A percentile compares a stretch with the other conserved stretches of the same genome.
These are phyloP conservation scores for Gonium pectorale DNA, from an alignment of 139 green algal species.

Conservation along the genomic window DNA sequence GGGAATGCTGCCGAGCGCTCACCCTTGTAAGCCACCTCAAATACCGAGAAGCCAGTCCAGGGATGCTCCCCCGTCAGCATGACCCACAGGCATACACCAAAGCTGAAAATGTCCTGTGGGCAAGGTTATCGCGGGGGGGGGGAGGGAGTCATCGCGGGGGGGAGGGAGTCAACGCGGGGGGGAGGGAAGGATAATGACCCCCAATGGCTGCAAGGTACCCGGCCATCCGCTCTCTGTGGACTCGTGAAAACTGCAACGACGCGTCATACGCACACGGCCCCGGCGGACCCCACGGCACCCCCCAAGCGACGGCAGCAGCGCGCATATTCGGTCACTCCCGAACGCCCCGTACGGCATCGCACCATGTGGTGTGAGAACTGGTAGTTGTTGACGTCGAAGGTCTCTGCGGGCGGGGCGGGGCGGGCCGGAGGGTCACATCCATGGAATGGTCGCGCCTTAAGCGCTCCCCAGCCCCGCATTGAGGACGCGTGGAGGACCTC, in stretches of 20 bases:
- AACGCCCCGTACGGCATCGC: not conserved
- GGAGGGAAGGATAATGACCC: too few species aligned
- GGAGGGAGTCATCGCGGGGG: not conserved
- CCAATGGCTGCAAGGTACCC: too few species aligned
- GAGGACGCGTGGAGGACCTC: not conserved
- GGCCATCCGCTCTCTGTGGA: too few species aligned
- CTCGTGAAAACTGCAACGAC: too few species aligned
- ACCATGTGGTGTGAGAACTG: not conserved
- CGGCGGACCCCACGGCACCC: too few species aligned
- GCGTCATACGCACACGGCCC: too few species aligned
- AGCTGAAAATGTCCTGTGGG: constrained; percentile 27
- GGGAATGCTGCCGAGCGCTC: not conserved
- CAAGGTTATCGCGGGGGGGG: not conserved
- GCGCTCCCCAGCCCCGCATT: too few species aligned
- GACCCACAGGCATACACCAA: constrained; percentile 30
- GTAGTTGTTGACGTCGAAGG: constrained; percentile 25
- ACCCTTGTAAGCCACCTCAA: constrained; percentile 31
- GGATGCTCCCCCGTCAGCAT: constrained; percentile 29
- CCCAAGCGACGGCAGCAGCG: too few species aligned
- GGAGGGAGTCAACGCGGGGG: too few species aligned
- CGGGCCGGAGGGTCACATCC: too few species aligned
- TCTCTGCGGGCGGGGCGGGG: not conserved
- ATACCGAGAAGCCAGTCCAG: constrained; percentile 9
- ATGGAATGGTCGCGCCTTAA: too few species aligned
- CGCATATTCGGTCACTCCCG: too few species aligned